Conservation (phyloP, 768 basidiomycete species). For the Amanita polypyramis region DNA sequence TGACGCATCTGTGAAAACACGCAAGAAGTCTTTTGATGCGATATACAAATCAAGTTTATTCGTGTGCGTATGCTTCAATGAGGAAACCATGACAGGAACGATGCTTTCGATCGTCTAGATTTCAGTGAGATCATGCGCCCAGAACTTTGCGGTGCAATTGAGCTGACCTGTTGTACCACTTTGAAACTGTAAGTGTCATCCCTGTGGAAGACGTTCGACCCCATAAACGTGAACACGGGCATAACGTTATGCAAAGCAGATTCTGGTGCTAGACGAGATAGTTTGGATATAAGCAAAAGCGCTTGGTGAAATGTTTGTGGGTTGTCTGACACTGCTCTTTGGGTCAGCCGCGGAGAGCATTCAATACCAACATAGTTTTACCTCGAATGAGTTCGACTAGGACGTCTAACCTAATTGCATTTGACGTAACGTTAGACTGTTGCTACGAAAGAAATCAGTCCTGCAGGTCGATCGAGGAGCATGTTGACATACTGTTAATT, state of each 20-base stretch:
- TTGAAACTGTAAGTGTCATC: slow-evolving; percentile 94
- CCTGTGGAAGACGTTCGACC: slow-evolving; percentile 93
- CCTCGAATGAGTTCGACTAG: slow-evolving; percentile 82
- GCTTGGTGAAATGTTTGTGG: slow-evolving; percentile 95
- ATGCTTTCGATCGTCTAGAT: slow-evolving; percentile 83
- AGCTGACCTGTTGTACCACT: slow-evolving; percentile 79
- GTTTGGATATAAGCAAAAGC: slow-evolving; percentile 72
- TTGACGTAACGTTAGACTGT: slow-evolving; percentile 38
- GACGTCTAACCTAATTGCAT: slow-evolving; percentile 68
- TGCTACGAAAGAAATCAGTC: slow-evolving; percentile 27
- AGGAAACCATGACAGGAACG: slow-evolving; percentile 85
- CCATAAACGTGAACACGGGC: slow-evolving; percentile 99
- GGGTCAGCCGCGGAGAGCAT: neutral
- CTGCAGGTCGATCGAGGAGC: neutral
- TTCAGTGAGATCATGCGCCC: slow-evolving; percentile 3
- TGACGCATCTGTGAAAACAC: slow-evolving; percentile 89
- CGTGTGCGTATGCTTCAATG: slow-evolving; percentile 50
- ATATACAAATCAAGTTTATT: slow-evolving; percentile 51
- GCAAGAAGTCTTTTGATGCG: slow-evolving; percentile 70
- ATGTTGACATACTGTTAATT: slow-evolving; percentile 36
- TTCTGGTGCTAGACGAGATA: slow-evolving; percentile 80
- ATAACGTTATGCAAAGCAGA: slow-evolving; percentile 91
- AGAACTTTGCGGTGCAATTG: neutral
- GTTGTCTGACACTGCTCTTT: slow-evolving; percentile 54
- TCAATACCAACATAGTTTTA: slow-evolving; percentile 20